phyloP scores from a whole-genome alignment of 73 alveolate genomes.

The Paraurostyla sp. region DNA sequence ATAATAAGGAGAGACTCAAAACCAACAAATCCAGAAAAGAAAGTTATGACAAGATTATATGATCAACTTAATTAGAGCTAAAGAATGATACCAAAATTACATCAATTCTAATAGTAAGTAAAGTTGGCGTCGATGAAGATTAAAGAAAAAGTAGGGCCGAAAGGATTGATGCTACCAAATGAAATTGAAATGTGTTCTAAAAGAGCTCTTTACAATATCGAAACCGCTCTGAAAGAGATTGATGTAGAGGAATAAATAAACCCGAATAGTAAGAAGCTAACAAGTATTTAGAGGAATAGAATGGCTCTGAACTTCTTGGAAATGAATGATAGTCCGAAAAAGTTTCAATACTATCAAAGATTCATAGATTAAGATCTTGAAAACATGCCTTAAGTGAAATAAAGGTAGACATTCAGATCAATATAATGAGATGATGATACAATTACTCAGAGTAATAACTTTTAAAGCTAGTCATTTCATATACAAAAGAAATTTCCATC shows the following conservation, averaged over 20 bases:
- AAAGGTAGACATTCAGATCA: too few relatives aligned
- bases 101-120: background rate
- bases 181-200: slow-evolving; percentile 26
- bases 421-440: background rate
- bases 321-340: slow-evolving; percentile 39
- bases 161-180: slow-evolving; percentile 36
- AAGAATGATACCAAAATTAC: background rate
- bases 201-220: slow-evolving; percentile 8
- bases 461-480: background rate
- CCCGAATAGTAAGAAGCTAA: background rate
- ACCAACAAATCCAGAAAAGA: slow-evolving; percentile 48
- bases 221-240: slow-evolving; percentile 17
- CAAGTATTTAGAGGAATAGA: slow-evolving; percentile 37
- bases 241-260: slow-evolving; percentile 22
- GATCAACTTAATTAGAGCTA: background rate
- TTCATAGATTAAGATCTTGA: slow-evolving; percentile 2
- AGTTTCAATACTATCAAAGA: slow-evolving; percentile 26
- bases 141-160: slow-evolving; percentile 29
- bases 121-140: background rate
- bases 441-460: background rate
- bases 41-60: slow-evolving; percentile 1
- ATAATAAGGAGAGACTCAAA: slow-evolving; percentile 26
- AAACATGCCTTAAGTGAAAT: too few relatives aligned
- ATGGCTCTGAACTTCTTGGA: slow-evolving; percentile 48
- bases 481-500: background rate